Percentiles rank a stretch among this genome's conserved stretches.
These are phyloP conservation scores for Ophiostoma ulmi DNA, from an alignment of 2,329 filamentous ascomycete species.

Conservation along the genomic window DNA sequence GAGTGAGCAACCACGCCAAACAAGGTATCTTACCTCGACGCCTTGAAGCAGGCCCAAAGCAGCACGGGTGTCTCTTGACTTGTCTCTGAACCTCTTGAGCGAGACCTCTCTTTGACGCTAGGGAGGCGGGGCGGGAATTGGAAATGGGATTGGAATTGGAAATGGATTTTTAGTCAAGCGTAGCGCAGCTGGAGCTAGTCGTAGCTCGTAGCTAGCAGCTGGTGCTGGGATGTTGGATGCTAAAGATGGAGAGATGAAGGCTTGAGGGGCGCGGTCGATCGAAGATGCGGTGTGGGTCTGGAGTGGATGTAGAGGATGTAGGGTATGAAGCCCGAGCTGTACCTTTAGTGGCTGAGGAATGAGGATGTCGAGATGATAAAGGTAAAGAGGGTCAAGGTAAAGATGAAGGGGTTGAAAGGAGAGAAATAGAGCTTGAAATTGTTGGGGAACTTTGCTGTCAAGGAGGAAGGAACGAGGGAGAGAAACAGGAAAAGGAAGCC, in stretches of 20 bases:
- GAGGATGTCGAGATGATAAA: not conserved
- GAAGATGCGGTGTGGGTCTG: slow-evolving; percentile 24
- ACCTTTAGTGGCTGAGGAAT: not conserved
- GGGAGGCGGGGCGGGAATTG: slow-evolving; percentile 21
- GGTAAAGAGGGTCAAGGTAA: not conserved
- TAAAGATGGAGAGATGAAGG: slow-evolving; percentile 20
- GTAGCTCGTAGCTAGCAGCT: slow-evolving; percentile 15
- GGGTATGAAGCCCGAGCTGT: not conserved
- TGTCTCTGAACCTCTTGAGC: not conserved
- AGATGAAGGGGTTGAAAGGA: not conserved
- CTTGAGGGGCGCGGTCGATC: slow-evolving; percentile 20
- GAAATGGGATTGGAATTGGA: slow-evolving; percentile 20
- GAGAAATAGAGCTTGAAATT: too few relatives aligned
- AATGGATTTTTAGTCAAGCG: slow-evolving; percentile 21
- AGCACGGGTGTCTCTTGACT: not conserved
- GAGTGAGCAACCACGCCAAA: not conserved
- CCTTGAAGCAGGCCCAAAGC: slow-evolving; percentile 8
- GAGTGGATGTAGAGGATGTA: slow-evolving; percentile 5
- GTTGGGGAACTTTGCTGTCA: not conserved
- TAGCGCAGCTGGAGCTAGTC: slow-evolving; percentile 18
- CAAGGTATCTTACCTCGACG: not conserved
- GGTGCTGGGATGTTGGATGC: slow-evolving; percentile 10
- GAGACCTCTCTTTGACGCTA: not conserved
- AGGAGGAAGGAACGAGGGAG: slow-evolving; percentile 3
- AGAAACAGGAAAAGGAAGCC: not conserved